Evolutionary conservation across 352 stramenopile species (phyloP).

Genomic region (Pythium angustatum): DNA sequence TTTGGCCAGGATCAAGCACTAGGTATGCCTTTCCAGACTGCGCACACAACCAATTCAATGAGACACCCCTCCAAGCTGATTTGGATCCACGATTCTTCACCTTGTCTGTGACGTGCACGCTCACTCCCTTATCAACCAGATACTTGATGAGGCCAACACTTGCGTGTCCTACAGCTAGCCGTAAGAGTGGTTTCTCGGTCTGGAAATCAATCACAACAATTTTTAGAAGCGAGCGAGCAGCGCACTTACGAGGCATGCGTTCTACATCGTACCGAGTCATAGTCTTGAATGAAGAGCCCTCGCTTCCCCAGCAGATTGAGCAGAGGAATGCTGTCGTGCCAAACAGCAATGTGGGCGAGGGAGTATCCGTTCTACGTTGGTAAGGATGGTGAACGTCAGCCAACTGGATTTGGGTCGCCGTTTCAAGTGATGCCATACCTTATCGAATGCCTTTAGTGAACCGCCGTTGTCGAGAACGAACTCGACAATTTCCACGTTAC

Average conservation of each 20-base stretch:
- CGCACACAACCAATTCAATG: too few relatives aligned
- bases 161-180: constrained; percentile 8
- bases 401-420: too few relatives aligned
- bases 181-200: constrained; percentile 8
- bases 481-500: background rate
- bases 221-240: background rate
- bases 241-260: too few relatives aligned
- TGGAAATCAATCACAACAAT: background rate
- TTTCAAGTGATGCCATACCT: constrained; percentile 10
- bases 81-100: background rate
- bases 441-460: background rate
- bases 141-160: constrained; percentile 7
- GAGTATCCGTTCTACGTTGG: constrained; percentile 22
- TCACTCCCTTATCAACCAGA: constrained; percentile 1
- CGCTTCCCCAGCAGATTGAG: background rate
- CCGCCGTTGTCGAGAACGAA: constrained; percentile 6
- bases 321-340: constrained; percentile 9
- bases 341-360: constrained; percentile 6
- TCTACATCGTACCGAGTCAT: constrained; percentile 13
- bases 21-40: constrained; percentile 9
- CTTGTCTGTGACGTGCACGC: background rate
- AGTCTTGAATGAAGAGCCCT: background rate
- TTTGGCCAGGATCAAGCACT: constrained; percentile 1
- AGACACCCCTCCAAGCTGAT: too few relatives aligned
- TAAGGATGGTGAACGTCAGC: too few relatives aligned